Evolutionary conservation across 345 rosid species (phyloP).

Genomic region (Conringia planisiliqua): DNA sequence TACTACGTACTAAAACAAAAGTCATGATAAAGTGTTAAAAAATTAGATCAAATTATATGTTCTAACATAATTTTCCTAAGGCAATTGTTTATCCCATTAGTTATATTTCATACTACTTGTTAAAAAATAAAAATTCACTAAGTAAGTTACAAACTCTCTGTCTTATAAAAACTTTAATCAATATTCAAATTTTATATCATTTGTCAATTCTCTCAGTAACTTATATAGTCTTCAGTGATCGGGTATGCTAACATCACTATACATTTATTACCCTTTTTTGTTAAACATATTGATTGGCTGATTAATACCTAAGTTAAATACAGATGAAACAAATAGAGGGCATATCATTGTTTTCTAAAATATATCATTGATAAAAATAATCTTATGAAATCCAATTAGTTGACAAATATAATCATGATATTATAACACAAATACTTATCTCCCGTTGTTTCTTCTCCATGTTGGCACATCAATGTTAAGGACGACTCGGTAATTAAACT

Average conservation of each 20-base stretch:
- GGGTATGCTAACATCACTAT: background rate
- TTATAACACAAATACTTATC: background rate
- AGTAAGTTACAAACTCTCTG: background rate
- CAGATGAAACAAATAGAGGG: background rate
- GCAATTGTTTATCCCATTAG: background rate
- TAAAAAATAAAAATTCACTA: background rate
- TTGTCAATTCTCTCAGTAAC: background rate
- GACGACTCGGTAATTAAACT: constrained; percentile 34
- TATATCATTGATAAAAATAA: background rate
- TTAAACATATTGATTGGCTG: background rate
- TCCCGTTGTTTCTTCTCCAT: constrained; percentile 12
- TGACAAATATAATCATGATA: background rate
- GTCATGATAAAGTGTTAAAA: background rate
- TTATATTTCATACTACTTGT: background rate
- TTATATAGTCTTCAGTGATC: background rate
- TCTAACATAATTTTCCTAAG: background rate
- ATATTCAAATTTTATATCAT: background rate
- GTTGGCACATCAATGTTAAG: constrained; percentile 27
- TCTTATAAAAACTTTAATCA: background rate
- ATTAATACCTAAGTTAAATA: background rate
- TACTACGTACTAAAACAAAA: background rate
- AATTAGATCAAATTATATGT: background rate
- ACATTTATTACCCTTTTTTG: background rate
- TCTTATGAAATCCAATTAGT: background rate
- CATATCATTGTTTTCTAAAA: background rate